phyloP scores from a whole-genome alignment of 2,329 filamentous ascomycete genomes.

The Stemphylium vesicarium region DNA sequence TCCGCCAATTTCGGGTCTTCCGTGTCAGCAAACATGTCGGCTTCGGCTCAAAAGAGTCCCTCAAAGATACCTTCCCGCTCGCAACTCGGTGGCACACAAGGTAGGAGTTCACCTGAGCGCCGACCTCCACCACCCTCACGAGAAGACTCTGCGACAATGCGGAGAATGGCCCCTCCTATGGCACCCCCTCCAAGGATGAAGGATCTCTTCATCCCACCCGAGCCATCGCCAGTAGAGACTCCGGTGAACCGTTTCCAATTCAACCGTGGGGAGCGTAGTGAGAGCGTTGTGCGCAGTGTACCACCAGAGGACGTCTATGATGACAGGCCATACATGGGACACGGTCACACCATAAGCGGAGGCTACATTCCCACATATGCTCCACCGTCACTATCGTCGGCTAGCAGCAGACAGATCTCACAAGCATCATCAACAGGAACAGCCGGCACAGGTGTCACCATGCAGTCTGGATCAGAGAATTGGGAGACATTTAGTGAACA shows the following conservation, averaged over 20 bases:
- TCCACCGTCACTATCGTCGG: slow-evolving; percentile 34
- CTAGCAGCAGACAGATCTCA: slow-evolving; percentile 70
- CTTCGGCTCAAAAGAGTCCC: slow-evolving; percentile 58
- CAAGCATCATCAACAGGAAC: slow-evolving; percentile 61
- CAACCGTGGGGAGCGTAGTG: slow-evolving; percentile 57
- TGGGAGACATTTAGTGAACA: slow-evolving; percentile 96
- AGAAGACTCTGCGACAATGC: slow-evolving; percentile 39
- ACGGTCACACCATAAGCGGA: slow-evolving; percentile 37
- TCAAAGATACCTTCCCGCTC: slow-evolving; percentile 73
- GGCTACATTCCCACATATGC: slow-evolving; percentile 35
- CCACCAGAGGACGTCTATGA: slow-evolving; percentile 86
- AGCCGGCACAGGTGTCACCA: slow-evolving; percentile 59
- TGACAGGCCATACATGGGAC: slow-evolving; percentile 52
- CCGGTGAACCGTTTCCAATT: slow-evolving; percentile 51
- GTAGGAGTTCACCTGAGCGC: slow-evolving; percentile 83
- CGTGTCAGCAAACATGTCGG: slow-evolving; percentile 28
- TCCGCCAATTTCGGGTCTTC: slow-evolving; percentile 34
- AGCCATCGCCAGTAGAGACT: slow-evolving; percentile 49
- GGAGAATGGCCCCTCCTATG: slow-evolving; percentile 54
- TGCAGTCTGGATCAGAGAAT: slow-evolving; percentile 85
- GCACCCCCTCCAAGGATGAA: slow-evolving; percentile 88
- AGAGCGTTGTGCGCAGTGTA: slow-evolving; percentile 65
- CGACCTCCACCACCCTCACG: slow-evolving; percentile 40
- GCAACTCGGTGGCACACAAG: slow-evolving; percentile 72
- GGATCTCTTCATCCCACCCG: slow-evolving; percentile 69